phyloP scores from a whole-genome alignment of 176 grass and related monocot species.

The Phyllostachys edulis region DNA sequence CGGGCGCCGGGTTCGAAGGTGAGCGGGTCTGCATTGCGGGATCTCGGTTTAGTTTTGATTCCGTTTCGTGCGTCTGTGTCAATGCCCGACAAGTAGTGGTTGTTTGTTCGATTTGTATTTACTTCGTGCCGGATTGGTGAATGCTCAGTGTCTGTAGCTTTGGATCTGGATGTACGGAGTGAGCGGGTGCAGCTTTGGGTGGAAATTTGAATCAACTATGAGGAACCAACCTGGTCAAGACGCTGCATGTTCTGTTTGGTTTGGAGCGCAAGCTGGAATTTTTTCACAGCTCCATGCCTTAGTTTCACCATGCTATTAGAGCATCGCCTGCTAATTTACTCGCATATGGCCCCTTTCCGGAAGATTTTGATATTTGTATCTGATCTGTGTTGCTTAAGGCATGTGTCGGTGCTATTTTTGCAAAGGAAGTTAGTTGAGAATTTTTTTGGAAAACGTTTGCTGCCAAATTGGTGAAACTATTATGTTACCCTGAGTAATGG shows the following conservation, averaged over 20 bases:
- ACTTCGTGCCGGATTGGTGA: background rate
- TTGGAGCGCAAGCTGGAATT: background rate
- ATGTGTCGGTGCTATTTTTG: slow-evolving; percentile 35
- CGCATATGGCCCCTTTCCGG: background rate
- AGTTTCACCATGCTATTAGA: background rate
- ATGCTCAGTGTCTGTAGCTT: background rate
- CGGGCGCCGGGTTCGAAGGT: slow-evolving; percentile 48
- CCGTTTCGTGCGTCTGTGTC: background rate
- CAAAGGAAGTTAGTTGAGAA: background rate
- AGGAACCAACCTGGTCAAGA: background rate
- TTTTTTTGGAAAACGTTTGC: background rate
- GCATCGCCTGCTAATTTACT: background rate
- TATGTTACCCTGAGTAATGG: background rate
- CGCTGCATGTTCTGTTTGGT: background rate
- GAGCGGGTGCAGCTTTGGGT: background rate
- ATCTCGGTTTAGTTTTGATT: slow-evolving; percentile 16
- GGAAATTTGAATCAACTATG: background rate
- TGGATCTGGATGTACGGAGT: slow-evolving; percentile 38
- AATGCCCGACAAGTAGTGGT: background rate
- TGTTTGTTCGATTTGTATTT: slow-evolving; percentile 6
- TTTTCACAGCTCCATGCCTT: background rate
- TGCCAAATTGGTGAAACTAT: background rate
- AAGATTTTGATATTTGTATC: background rate
- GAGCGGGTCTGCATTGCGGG: slow-evolving; percentile 33
- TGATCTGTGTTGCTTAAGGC: background rate